Evolutionary conservation across 305 asterid species (phyloP).

Genomic region (Fraxinus sp.): DNA sequence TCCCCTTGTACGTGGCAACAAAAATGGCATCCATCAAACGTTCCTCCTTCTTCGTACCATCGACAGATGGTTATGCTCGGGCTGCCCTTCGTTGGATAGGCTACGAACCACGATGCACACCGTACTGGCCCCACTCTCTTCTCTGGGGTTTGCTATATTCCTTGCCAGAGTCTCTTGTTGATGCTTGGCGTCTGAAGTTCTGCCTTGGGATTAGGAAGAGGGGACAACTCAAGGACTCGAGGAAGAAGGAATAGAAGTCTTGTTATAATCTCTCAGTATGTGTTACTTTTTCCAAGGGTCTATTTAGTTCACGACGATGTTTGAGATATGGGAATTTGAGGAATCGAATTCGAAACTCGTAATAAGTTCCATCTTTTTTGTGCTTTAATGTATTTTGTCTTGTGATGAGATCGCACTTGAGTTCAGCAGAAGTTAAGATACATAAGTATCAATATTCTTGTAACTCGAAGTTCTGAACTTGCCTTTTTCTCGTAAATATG

Average conservation of each 20-base stretch:
- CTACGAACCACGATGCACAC: constrained; percentile 91
- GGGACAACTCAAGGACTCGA: constrained; percentile 77
- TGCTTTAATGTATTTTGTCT: background rate
- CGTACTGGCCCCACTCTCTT: constrained; percentile 94
- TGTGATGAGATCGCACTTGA: background rate
- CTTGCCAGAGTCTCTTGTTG: constrained; percentile 63
- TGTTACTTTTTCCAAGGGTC: background rate
- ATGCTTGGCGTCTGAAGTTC: constrained; percentile 78
- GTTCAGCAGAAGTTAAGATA: background rate
- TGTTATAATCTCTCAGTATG: background rate
- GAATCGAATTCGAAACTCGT: background rate
- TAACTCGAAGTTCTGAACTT: background rate
- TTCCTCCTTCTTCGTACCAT: constrained; percentile 89
- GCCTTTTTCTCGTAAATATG: background rate
- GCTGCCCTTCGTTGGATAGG: constrained; percentile 83
- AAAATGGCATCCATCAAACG: constrained; percentile 91
- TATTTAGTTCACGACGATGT: background rate
- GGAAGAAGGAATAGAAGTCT: constrained; percentile 63
- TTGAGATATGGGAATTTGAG: background rate
- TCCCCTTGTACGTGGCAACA: constrained; percentile 89
- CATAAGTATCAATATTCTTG: background rate
- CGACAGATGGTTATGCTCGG: constrained; percentile 81
- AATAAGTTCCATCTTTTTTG: background rate
- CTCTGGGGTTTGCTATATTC: constrained; percentile 61
- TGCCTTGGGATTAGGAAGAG: constrained; percentile 70